Base-by-base conservation (phyloP, 441 rosid genomes). In the Rhodomyrtus psidioides region DNA sequence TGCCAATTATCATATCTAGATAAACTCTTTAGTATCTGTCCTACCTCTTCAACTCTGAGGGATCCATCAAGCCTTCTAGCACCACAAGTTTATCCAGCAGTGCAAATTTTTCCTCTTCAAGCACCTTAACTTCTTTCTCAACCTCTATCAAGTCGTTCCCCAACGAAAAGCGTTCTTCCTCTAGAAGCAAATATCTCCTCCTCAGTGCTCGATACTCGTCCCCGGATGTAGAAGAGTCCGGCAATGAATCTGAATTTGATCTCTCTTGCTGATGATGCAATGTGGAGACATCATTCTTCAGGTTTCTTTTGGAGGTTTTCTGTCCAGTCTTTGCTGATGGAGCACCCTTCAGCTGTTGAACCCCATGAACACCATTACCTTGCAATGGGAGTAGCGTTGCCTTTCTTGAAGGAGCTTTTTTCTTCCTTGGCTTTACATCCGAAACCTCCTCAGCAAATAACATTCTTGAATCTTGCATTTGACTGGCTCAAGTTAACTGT, bases 21-120 rank as follows among this genome's bases (percentile, higher is more conserved):
- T 21, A 39, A 39, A 70, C 46, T 39, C n/a, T 70, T 53, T 34
- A 62, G 39, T 58, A 85, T 42, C 86, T 51, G 27, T 86, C 90
- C 70, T 83, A 86, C 81, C 87, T 54, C 88, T 87, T 89, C 89
- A 91, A 14, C 89, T 91, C 90, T n/a, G 91, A 92, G 89, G 96
- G 98, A 92, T 92, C 93, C 55, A 97, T 88, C 89, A 97, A 92
- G 87, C 99, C 98, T 92, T 97, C 99, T 88, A 97, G 88, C 59
- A 97, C 99, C 44, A 96, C 96, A n/a, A 96, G 99, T 81, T 93
- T 92, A 88, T 97, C 99, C 91, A 97, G 90, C 28, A 97, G 93
- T 12, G 91, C 92, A 49, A 91, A 84, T 89, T 97, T 97, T 89
- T 95, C 98, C 82, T 91, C 94, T 91, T 97, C 96, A 57, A 96